Conservation (phyloP, 2,329 filamentous ascomycete species). For the Diaporthe destruens region DNA sequence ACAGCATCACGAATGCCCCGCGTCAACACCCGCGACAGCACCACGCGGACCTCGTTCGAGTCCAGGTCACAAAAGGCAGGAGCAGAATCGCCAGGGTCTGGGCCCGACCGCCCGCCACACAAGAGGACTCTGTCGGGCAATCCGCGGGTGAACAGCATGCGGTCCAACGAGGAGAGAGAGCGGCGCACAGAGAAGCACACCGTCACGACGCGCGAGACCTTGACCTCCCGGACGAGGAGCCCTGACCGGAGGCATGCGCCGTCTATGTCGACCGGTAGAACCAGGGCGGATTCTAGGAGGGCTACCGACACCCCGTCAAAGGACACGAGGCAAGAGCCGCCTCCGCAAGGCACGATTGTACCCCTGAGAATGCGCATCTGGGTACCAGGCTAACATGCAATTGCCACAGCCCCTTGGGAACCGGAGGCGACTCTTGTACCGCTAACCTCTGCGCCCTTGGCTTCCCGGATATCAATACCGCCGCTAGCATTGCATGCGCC, state of each 20-base stretch:
- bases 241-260: constrained; percentile 61
- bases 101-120: constrained; percentile 53
- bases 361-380: constrained; percentile 13
- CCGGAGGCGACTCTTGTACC: constrained; percentile 81
- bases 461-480: constrained; percentile 67
- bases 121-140: constrained; percentile 71
- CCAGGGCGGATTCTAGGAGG: constrained; percentile 55
- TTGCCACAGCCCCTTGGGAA: constrained; percentile 72
- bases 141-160: constrained; percentile 62
- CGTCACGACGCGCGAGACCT: constrained; percentile 73
- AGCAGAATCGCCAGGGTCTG: constrained; percentile 34
- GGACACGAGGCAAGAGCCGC: constrained; percentile 60
- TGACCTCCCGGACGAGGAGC: constrained; percentile 71
- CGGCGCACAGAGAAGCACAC: constrained; percentile 68
- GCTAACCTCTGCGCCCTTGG: constrained; percentile 78
- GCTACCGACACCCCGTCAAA: constrained; percentile 59
- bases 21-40: constrained; percentile 50
- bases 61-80: constrained; percentile 53
- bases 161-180: constrained; percentile 65
- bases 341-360: constrained; percentile 60
- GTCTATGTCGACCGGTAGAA: constrained; percentile 53
- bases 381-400: constrained; percentile 46
- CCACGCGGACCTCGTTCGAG: constrained; percentile 49
- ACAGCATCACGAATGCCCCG: constrained; percentile 42
- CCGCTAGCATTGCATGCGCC: constrained; percentile 82